Conservation (phyloP, 2,329 filamentous ascomycete species). For the Gnomoniopsis smithogilvyi region DNA sequence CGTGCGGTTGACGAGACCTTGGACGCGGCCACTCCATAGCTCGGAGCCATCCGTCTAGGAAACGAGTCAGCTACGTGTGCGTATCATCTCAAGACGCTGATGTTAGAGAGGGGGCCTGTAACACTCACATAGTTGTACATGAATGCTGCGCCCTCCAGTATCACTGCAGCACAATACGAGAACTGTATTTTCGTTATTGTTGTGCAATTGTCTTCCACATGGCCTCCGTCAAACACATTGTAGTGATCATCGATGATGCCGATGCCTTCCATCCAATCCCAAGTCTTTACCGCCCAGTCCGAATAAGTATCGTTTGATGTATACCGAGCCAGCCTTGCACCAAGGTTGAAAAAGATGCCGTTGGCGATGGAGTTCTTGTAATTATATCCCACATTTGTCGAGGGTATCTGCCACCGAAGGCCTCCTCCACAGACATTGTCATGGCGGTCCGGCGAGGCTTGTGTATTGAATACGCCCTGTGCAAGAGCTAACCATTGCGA, state of each 20-base stretch:
- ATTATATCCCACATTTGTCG: constrained; percentile 58
- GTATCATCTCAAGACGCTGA: not conserved
- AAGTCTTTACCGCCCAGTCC: constrained; percentile 48
- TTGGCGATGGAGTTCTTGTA: constrained; percentile 53
- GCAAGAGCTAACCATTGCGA: constrained; percentile 52
- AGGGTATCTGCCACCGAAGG: constrained; percentile 61
- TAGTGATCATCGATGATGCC: constrained; percentile 50
- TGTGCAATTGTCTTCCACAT: constrained; percentile 51
- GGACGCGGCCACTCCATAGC: constrained; percentile 50
- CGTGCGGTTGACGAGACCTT: constrained; percentile 42
- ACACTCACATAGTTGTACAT: constrained; percentile 58
- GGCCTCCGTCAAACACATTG: constrained; percentile 58
- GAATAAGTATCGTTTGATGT: constrained; percentile 50
- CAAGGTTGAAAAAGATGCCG: constrained; percentile 39
- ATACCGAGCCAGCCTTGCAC: constrained; percentile 55
- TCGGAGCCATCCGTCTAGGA: constrained; percentile 42
- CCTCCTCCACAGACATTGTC: constrained; percentile 54
- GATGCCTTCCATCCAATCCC: constrained; percentile 45
- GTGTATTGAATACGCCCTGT: constrained; percentile 58
- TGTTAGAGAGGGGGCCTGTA: not conserved
- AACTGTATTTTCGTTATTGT: constrained; percentile 55
- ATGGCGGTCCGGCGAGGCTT: constrained; percentile 56
- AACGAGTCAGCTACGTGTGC: not conserved
- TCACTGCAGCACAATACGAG: constrained; percentile 59
- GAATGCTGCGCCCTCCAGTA: constrained; percentile 55